Percentiles rank a stretch among this genome's conserved stretches.
Evolutionary conservation across 1,284 basidiomycete species (phyloP).

Genomic region (Xerocomus amazonicus): DNA sequence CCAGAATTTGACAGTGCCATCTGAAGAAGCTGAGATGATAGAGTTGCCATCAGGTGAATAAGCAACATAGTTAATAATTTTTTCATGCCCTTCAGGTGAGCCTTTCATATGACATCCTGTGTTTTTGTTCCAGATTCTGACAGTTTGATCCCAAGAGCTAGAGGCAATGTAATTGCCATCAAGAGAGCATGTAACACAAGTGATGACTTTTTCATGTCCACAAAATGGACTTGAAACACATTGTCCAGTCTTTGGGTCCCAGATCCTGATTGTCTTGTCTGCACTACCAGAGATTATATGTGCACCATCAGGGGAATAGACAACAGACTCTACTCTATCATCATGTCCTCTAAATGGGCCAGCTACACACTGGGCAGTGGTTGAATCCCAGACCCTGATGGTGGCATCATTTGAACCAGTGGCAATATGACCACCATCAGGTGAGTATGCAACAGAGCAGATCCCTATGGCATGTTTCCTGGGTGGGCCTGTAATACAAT

Average conservation of each 20-base stretch:
- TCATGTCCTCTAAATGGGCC: background rate
- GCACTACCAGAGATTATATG: background rate
- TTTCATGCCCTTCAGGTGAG: constrained; percentile 6
- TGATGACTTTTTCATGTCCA: background rate
- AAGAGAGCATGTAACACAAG: constrained; percentile 16
- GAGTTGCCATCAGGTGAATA: constrained; percentile 16
- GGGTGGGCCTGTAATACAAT: constrained; percentile 1
- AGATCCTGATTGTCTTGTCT: background rate
- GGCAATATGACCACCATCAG: constrained; percentile 12
- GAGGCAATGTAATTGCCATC: constrained; percentile 15
- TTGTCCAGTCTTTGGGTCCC: background rate
- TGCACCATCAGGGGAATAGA: background rate
- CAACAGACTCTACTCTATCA: background rate
- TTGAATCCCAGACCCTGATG: constrained; percentile 8
- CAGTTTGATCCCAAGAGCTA: constrained; percentile 7
- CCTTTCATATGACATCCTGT: constrained; percentile 5
- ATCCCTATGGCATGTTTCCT: background rate
- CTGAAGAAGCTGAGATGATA: constrained; percentile 11
- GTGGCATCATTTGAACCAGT: background rate
- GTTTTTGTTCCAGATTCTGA: constrained; percentile 11
- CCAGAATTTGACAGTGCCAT: constrained; percentile 17
- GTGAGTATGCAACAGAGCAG: constrained; percentile 3
- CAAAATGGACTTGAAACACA: background rate
- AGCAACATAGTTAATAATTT: constrained; percentile 9
- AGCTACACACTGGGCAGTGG: background rate